Evolutionary conservation across 768 basidiomycete species (phyloP).

Genomic region (Boletus subparvulus): DNA sequence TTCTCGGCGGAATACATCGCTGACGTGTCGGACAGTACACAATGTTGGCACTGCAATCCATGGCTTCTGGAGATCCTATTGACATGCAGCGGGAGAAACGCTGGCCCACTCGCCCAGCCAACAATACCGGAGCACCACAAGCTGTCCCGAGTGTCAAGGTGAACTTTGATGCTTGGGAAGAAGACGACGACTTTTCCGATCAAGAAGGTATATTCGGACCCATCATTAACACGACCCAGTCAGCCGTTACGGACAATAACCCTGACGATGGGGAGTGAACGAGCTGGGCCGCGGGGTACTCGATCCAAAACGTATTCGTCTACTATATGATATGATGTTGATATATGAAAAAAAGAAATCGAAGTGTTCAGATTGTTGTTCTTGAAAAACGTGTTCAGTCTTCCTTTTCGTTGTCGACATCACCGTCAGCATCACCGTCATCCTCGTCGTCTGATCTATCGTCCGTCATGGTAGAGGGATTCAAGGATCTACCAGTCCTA

Average conservation of each 20-base stretch:
- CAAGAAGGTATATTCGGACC: conserved; percentile 40
- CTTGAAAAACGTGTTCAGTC: conserved; percentile 21
- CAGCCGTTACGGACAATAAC: conserved; percentile 1
- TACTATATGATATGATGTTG: conserved; percentile 7
- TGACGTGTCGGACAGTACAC: conserved; percentile 56
- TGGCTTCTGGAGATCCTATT: conserved; percentile 72
- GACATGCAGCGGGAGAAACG: conserved; percentile 76
- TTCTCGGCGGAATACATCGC: not conserved
- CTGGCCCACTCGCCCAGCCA: conserved; percentile 64
- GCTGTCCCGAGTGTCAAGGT: conserved; percentile 45
- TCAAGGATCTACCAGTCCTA: conserved; percentile 47
- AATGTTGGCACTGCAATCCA: conserved; percentile 58
- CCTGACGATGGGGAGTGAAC: conserved; percentile 4
- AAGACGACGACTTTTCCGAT: conserved; percentile 50
- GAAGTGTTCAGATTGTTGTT: conserved; percentile 1
- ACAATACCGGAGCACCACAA: conserved; percentile 21
- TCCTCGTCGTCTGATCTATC: conserved; percentile 81
- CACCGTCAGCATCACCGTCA: conserved; percentile 39
- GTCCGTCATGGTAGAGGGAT: conserved; percentile 52
- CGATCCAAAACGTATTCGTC: not conserved
- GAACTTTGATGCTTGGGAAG: conserved; percentile 57
- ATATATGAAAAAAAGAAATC: conserved; percentile 7
- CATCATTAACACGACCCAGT: conserved; percentile 15
- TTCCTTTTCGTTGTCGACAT: conserved; percentile 30
- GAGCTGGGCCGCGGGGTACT: not conserved